Base-by-base conservation (phyloP, 1,139 yeast genomes). In the Saccharomyces hybrid region DNA sequence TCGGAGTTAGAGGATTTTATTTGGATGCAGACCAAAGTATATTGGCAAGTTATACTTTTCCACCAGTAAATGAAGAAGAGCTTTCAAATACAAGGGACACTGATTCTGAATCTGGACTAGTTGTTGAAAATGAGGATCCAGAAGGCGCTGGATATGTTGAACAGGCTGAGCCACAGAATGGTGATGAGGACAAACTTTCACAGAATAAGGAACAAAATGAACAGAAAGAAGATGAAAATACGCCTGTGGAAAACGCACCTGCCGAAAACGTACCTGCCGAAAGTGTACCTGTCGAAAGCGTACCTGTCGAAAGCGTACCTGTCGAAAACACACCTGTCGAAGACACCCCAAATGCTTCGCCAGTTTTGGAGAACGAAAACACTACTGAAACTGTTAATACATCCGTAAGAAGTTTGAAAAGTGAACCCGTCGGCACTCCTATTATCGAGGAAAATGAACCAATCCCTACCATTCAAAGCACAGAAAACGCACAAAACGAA, bases 1-100 rank as follows among this genome's bases (percentile, higher is more conserved):
- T 91, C 47, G 96, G 98, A 29, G 99, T 95, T 12, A 79, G 96
- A 64, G 90, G 89, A 60, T 88, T 86, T 63, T 87, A 87, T 49
- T 75, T 86, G 34, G 79, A 77, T 64, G 75, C 81, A 34, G 74
- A 68, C 48, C 67, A 68, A 26, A 61, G 66, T 16, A 64, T 66
- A 50, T 58, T 71, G 50, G 65, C 63, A 28, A 67, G 67, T 29
- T 71, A 72, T 54, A 66, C 60, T 44, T 74, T 73, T 55, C 62
- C 64, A 9, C 66, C 64, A 21, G 56, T 57, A 32, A 55, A 62
- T 9, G 60, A 51, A 6, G 60, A 50, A 6, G 59, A 58, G 21
- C 50, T 57, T 27, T 53, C 34, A 8, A 11, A 28, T 28, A 14
- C 34, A 32, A 19, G 19, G 51, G 54, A 48, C 5, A 29, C 50